A percentile compares a stretch with the other conserved stretches of the same genome.
Conservation (phyloP, 139 green algal genomes). For the Tetradesmus obliquus region DNA sequence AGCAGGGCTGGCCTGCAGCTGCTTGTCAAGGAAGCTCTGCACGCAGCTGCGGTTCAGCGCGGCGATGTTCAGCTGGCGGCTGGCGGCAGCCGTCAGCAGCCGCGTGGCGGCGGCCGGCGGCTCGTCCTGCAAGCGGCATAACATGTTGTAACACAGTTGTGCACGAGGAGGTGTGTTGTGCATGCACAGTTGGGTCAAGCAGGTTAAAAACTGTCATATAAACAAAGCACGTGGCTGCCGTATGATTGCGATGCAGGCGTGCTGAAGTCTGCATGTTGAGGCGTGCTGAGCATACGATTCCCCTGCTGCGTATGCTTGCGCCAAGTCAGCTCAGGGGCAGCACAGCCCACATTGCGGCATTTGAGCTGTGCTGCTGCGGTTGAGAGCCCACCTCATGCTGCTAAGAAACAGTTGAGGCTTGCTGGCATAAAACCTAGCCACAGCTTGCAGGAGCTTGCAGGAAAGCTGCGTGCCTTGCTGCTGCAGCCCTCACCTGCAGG, state of each 20-base stretch:
- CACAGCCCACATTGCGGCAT: too few species aligned
- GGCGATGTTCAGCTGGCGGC: conserved; percentile 4
- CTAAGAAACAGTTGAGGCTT: too few species aligned
- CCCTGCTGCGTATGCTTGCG: too few species aligned
- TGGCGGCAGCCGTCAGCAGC: conserved; percentile 27
- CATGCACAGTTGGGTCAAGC: too few species aligned
- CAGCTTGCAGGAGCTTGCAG: not conserved
- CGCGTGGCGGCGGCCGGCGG: not conserved
- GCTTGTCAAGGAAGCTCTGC: conserved; percentile 17
- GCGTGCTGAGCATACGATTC: too few species aligned
- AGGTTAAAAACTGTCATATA: too few species aligned
- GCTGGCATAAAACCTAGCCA: too few species aligned
- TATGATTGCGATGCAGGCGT: not conserved
- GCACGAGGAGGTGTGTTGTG: too few species aligned
- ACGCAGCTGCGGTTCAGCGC: not conserved
- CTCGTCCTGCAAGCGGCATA: not conserved
- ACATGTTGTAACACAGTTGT: not conserved
- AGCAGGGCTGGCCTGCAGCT: not conserved
- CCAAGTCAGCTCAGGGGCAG: too few species aligned
- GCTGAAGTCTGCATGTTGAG: not conserved
- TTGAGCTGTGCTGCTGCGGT: too few species aligned
- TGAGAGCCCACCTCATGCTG: too few species aligned
- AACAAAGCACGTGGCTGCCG: not conserved
- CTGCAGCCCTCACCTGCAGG: conserved; percentile 13
- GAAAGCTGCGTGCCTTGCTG: not conserved